Base-by-base conservation (phyloP, 768 basidiomycete species). In the Collybia nuda region DNA sequence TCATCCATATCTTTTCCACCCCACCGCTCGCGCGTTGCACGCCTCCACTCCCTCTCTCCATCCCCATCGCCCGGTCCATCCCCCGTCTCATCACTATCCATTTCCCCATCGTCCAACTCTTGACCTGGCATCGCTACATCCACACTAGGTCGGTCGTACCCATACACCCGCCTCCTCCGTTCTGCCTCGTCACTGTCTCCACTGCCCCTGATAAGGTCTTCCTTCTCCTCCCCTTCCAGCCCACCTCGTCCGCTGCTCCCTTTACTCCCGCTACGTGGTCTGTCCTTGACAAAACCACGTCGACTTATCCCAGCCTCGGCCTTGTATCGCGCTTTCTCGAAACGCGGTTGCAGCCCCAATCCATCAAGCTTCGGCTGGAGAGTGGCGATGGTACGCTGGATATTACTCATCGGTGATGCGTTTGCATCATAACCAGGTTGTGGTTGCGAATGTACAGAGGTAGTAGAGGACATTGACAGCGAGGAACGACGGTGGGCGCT, bases 281-380 rank as follows among this genome's bases (percentile, higher is more conserved):
- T 50, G 51, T 56, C 57, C 36, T 67, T 63, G 29, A 86, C 77
- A 55, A 77, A 88, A 36, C 85, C 86, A 3, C 84, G 71, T 56
- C 70, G 70, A 52, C 74, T 81, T 26, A 88, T 57, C 15, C 85
- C 86, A 17, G 85, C 86, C 63, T 88, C 86, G 0, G 85, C 86
- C 65, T 88, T 88, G 65, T 80, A 88, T 52, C 83, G 68, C 21
- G 82, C 85, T 24, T 79, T 78, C 50, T 87, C 85, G 21, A 86
- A 61, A 39, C 68, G 75, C 0, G 84, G 84, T 58, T 81, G 75
- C 11, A 81, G 56, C 9, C 9, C 5, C 14, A 32, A 11, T 11
- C 32, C 32, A 32, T 32, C 32, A 14, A 32, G 32, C 14, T 32
- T 32, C 32, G 32, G 32, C 32, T 32, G 32, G 9, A 32, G 14